A percentile compares a stretch with the other conserved stretches of the same genome.
phyloP scores from a whole-genome alignment of 768 basidiomycete species.

The Mycena amicta region DNA sequence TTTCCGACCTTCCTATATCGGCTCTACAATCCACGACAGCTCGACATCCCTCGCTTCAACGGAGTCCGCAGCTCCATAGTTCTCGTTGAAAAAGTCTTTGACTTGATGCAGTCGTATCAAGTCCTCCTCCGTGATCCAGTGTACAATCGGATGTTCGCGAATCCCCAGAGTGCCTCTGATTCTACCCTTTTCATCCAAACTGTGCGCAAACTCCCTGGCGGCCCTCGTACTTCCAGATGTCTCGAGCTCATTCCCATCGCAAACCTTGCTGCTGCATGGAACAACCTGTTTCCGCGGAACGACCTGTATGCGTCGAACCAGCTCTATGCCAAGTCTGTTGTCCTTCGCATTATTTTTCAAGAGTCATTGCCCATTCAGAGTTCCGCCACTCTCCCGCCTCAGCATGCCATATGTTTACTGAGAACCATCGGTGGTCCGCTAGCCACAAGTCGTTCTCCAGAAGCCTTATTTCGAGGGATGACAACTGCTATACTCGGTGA shows the following conservation, averaged over 20 bases:
- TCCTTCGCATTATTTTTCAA: not conserved
- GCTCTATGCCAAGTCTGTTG: not conserved
- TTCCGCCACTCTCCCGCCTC: not conserved
- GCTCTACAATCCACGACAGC: not conserved
- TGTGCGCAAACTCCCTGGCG: not conserved
- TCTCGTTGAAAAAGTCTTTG: not conserved
- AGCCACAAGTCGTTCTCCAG: not conserved
- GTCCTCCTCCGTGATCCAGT: not conserved
- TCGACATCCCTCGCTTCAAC: too few species aligned
- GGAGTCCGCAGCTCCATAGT: not conserved
- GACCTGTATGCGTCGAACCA: not conserved
- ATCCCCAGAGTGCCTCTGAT: not conserved
- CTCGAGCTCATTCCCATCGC: not conserved
- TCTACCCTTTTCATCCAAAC: not conserved
- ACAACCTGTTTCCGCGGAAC: too few species aligned
- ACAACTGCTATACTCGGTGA: not conserved
- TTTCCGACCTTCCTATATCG: conserved; percentile 5
- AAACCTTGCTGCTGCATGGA: too few species aligned
- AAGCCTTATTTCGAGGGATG: not conserved
- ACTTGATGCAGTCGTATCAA: not conserved
- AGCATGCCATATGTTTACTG: not conserved
- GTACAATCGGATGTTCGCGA: not conserved
- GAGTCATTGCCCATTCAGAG: not conserved
- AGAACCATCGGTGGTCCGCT: not conserved
- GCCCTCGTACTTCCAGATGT: not conserved